These are phyloP conservation scores for Tuber magnatum DNA, from an alignment of 495 filamentous ascomycete genomes.

Conservation along the genomic window DNA sequence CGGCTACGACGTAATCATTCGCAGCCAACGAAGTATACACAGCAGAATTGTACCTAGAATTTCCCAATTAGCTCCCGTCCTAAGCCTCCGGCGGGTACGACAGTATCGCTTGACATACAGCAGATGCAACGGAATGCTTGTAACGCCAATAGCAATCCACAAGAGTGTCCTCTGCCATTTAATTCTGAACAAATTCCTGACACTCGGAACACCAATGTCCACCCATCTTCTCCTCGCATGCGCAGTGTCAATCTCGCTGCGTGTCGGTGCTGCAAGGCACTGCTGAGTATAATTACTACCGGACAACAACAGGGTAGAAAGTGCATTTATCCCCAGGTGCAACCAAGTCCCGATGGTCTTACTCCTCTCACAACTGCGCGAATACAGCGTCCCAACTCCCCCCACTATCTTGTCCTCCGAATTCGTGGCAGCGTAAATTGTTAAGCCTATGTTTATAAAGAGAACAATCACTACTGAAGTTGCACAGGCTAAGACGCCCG, in stretches of 20 bases:
- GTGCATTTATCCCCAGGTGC: slow-evolving; percentile 6
- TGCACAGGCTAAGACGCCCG: neutral
- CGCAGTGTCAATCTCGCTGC: slow-evolving; percentile 10
- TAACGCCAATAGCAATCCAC: slow-evolving; percentile 9
- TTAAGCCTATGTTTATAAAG: slow-evolving; percentile 2
- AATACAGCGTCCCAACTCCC: neutral
- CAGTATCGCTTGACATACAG: slow-evolving; percentile 3
- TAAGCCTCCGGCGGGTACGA: neutral
- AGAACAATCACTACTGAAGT: neutral
- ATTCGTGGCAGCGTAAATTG: slow-evolving; percentile 1
- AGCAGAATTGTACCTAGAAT: slow-evolving; percentile 9
- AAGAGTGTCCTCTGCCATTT: neutral
- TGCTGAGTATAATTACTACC: slow-evolving; percentile 17
- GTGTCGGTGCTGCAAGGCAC: slow-evolving; percentile 11
- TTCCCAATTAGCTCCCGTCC: neutral
- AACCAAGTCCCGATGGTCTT: neutral
- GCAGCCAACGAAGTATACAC: slow-evolving; percentile 4
- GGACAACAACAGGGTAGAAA: neutral
- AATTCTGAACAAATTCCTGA: slow-evolving; percentile 11
- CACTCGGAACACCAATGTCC: slow-evolving; percentile 15
- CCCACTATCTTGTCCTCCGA: neutral
- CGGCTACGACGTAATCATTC: neutral
- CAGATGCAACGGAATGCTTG: slow-evolving; percentile 8
- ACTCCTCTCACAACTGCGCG: slow-evolving; percentile 1
- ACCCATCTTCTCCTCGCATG: slow-evolving; percentile 18